phyloP scores from a whole-genome alignment of 2,329 filamentous ascomycete species.

The Graphilbum sp. region DNA sequence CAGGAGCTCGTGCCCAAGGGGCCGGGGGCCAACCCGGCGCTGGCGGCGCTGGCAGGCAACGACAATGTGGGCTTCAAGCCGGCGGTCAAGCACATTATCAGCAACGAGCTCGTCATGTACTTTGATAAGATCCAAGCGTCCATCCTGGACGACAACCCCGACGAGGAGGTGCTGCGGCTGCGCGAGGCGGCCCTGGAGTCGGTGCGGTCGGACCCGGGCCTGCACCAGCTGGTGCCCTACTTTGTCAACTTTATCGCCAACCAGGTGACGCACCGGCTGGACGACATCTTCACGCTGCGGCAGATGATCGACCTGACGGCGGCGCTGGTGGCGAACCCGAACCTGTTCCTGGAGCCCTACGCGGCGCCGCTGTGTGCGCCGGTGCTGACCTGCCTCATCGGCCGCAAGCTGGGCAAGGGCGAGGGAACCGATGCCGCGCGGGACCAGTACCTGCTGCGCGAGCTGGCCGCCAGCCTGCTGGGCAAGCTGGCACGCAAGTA shows the following conservation, averaged over 20 bases:
- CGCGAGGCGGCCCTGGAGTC: slow-evolving; percentile 74
- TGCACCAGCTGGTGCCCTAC: slow-evolving; percentile 92
- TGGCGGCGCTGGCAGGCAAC: slow-evolving; percentile 68
- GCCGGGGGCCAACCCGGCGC: slow-evolving; percentile 67
- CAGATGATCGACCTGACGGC: slow-evolving; percentile 87
- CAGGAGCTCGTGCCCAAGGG: slow-evolving; percentile 84
- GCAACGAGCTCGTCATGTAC: slow-evolving; percentile 89
- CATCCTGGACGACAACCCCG: slow-evolving; percentile 72
- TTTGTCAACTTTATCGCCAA: slow-evolving; percentile 93
- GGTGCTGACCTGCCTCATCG: slow-evolving; percentile 80
- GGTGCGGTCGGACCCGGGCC: slow-evolving; percentile 72
- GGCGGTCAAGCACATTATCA: slow-evolving; percentile 87
- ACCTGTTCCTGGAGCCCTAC: slow-evolving; percentile 54
- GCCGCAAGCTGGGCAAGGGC: slow-evolving; percentile 55
- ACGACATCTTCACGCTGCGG: slow-evolving; percentile 73
- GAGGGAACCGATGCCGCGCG: slow-evolving; percentile 30
- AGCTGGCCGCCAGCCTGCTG: slow-evolving; percentile 69
- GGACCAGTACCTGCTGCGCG: slow-evolving; percentile 65
- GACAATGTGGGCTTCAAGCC: slow-evolving; percentile 77
- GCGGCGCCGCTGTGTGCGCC: slow-evolving; percentile 58
- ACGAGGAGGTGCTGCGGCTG: slow-evolving; percentile 55
- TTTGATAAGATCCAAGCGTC: slow-evolving; percentile 90
- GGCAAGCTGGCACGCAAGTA: slow-evolving; percentile 69
- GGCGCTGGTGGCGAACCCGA: slow-evolving; percentile 69
- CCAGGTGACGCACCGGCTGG: slow-evolving; percentile 85